Base-by-base conservation (phyloP, 2,329 filamentous ascomycete genomes). In the Shiraia sp. region DNA sequence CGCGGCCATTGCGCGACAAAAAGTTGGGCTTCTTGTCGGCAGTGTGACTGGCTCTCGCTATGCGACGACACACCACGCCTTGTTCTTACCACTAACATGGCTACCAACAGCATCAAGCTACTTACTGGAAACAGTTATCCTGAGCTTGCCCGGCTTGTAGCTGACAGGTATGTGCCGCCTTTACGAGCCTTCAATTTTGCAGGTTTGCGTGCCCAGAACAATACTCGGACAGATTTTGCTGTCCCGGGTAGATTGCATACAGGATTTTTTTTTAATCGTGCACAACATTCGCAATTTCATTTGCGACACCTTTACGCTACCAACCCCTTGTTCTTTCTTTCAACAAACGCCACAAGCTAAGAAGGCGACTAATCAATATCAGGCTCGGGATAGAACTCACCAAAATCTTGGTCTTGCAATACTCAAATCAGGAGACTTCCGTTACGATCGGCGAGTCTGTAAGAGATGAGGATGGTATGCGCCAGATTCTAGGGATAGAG, bases 391-490 rank as follows among this genome's bases (percentile, higher is more conserved):
- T 90, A 60, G 83, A 89, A 60, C 79, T 90, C 58, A 85, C 86
- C 50, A 88, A 88, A 75, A 88, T 87, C 32, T 81, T 90, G 76
- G 86, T 86, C 51, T 77, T 92, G 49, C 88, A 91, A 67, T 90
- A 91, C 74, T 91, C 88, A 33, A 92, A 92, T 70, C 87, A 90
- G 63, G 88, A 93, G 68, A 91, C 87, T 36, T 89, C 86, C 57
- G 90, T 97, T 43, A 96, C 90, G 14, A 95, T 96, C 60, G 91
- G 92, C 68, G 92, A 97, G 76, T 95, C 88, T 51, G 92, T 97
- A 40, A 82, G 92, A 72, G 92, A 97, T 69, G 92, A 97, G 79
- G 92, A 97, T 82, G 85, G 83, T 88, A 79, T 61, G 62, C 51
- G 30, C 23, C 37, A 35, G 41, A 29, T 31, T 41, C 12, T 37